A percentile compares a stretch with the other conserved stretches of the same genome.
Conservation (phyloP, 1,139 yeast genomes). For the Saccharomyces hybrid region DNA sequence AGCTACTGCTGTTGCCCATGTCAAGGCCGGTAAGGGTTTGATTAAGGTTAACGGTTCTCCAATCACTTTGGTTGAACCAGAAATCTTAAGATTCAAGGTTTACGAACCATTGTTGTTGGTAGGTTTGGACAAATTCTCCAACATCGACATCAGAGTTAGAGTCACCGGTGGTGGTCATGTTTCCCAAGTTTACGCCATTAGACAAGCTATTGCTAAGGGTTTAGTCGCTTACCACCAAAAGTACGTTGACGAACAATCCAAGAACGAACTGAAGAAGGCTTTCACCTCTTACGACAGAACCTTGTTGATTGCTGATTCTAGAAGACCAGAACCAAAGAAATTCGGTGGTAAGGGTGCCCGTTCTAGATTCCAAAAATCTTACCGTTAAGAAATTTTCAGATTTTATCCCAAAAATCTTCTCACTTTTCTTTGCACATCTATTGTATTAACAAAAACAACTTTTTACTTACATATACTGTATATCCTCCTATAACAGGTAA, state of each 20-base stretch:
- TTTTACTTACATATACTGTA: slow-evolving; percentile 28
- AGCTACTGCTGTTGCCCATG: slow-evolving; percentile 99
- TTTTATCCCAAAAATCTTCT: slow-evolving; percentile 9
- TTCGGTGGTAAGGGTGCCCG: slow-evolving; percentile 99
- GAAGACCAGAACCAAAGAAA: slow-evolving; percentile 99
- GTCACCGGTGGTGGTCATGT: slow-evolving; percentile 99
- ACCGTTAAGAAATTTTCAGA: slow-evolving; percentile 64
- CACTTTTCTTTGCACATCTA: slow-evolving; percentile 11
- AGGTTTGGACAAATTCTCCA: slow-evolving; percentile 97
- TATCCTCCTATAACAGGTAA: slow-evolving; percentile 29
- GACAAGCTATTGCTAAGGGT: slow-evolving; percentile 99
- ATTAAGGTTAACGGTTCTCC: slow-evolving; percentile 99
- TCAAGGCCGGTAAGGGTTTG: slow-evolving; percentile 98
- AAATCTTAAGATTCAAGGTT: slow-evolving; percentile 97
- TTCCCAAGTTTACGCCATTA: slow-evolving; percentile 98
- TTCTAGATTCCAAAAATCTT: slow-evolving; percentile 99
- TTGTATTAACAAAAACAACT: slow-evolving; percentile 11
- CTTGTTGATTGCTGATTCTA: slow-evolving; percentile 97
- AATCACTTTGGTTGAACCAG: slow-evolving; percentile 98
- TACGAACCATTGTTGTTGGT: slow-evolving; percentile 98
- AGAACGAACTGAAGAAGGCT: slow-evolving; percentile 98
- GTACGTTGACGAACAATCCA: slow-evolving; percentile 97
- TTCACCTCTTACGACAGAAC: slow-evolving; percentile 98
- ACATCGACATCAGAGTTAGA: slow-evolving; percentile 96
- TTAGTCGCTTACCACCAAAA: slow-evolving; percentile 99